Evolutionary conservation across 352 stramenopile species (phyloP), one percentile per base, ranked within the genome.

Genomic region (Phytopythium sindhum): DNA sequence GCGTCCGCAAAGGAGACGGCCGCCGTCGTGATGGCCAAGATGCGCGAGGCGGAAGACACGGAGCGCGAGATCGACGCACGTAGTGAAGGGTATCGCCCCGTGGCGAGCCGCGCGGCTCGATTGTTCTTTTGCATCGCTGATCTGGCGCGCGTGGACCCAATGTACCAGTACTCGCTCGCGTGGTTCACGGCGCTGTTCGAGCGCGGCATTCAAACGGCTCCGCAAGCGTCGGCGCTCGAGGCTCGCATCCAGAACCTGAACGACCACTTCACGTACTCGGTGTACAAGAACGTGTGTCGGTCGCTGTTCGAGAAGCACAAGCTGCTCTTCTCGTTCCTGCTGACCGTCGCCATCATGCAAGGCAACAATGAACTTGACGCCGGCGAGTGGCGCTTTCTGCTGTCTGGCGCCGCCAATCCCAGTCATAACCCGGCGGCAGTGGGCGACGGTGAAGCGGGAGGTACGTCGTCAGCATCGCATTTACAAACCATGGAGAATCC

Each of bases 261-360:
- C 55, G 88, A 98, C 53, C 97, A 83, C 2, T 93, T 91, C 48
- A 98, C 94, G 14, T 98, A 98, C 57, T 96, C 93, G 37, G 66
- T 98, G 19, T 98, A 98, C 69, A 89, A 85, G 11, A 98, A 97
- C 65, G 95, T 98, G 57, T 98, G 94, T 63, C 77, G 92, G 1
- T 97, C 87, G 12, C 79, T 98, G 10, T 98, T 98, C 64, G 94
- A 98, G 69, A 84, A 96, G 41, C 91, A 98, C 81, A 98, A 98
- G 64, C 74, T 98, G 1, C 65, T 98, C 2, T 97, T 98, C 61
- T 97, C 89, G 5, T 98, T 98, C 69, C 60, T 98, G 47, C 80
- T 98, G 14, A 93, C 84, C 10, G 88, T 93, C 58, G 93, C 91
- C 72, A 95, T 97, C 57, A 88, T 96, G 75, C 81, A 97, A 53